Conservation (phyloP, 2,329 filamentous ascomycete species). For the Sclerotinia subarctica region DNA sequence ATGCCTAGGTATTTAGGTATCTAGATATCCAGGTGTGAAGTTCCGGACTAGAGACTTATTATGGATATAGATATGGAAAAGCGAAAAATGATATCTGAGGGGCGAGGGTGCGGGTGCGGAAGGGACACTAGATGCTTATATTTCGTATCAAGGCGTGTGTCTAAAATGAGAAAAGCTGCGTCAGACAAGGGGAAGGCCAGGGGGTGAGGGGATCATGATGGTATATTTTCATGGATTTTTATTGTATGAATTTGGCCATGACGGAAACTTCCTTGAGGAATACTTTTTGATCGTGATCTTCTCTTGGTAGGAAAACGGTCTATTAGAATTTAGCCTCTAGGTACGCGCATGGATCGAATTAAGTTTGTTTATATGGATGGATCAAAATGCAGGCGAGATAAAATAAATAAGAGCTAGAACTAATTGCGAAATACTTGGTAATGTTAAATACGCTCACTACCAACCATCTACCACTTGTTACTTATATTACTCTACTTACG, state of each 20-base stretch:
- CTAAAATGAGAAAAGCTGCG: neutral
- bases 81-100: neutral
- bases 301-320: neutral
- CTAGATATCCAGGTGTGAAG: too few species aligned
- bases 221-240: neutral
- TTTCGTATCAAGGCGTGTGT: neutral
- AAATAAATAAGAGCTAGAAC: too few species aligned
- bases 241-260: neutral
- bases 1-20: neutral
- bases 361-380: neutral
- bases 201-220: neutral
- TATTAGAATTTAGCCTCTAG: too few species aligned
- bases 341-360: neutral
- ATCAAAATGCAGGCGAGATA: neutral
- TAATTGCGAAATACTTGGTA: too few species aligned
- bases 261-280: neutral
- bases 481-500: too few species aligned
- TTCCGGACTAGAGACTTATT: too few species aligned
- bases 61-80: too few species aligned
- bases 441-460: too few species aligned
- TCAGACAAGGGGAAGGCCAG: too few species aligned
- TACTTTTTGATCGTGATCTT: neutral
- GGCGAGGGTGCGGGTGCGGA: neutral
- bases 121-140: neutral
- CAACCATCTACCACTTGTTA: too few species aligned